phyloP scores from a whole-genome alignment of 495 filamentous ascomycete species.

The Chaetomium tenue region DNA sequence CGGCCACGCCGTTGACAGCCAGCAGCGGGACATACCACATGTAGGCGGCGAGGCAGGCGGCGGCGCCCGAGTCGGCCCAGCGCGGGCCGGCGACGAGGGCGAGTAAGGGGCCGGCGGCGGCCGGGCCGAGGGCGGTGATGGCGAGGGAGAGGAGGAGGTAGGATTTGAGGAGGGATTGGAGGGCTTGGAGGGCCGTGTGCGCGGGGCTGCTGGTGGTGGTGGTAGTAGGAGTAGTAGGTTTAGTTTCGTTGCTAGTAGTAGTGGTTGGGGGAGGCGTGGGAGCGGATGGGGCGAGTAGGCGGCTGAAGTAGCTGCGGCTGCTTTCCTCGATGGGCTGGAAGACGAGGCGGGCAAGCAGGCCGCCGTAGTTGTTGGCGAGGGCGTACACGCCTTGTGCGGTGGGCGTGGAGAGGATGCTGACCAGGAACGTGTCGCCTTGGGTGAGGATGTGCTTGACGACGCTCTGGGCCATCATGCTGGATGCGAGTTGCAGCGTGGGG shows the following conservation, averaged over 20 bases:
- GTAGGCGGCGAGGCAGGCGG: slow-evolving; percentile 67
- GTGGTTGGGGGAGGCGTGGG: neutral
- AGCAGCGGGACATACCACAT: slow-evolving; percentile 91
- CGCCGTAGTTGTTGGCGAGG: slow-evolving; percentile 90
- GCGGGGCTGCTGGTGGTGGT: slow-evolving; percentile 29
- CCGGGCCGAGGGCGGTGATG: slow-evolving; percentile 65
- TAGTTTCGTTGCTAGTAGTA: slow-evolving; percentile 16
- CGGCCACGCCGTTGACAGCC: slow-evolving; percentile 85
- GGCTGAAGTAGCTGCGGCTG: slow-evolving; percentile 80
- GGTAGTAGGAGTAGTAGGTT: too few relatives aligned
- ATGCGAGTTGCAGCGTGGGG: slow-evolving; percentile 64
- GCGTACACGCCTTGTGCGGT: slow-evolving; percentile 90
- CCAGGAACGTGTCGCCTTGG: slow-evolving; percentile 86
- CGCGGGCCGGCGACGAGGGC: slow-evolving; percentile 66
- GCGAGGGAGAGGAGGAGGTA: slow-evolving; percentile 70
- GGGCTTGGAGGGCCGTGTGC: slow-evolving; percentile 53
- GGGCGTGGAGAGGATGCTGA: slow-evolving; percentile 70
- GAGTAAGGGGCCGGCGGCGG: slow-evolving; percentile 68
- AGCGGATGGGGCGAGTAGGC: slow-evolving; percentile 49
- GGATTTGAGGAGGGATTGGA: slow-evolving; percentile 55
- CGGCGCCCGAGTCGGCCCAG: slow-evolving; percentile 68
- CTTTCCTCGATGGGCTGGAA: slow-evolving; percentile 96
- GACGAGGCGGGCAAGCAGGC: slow-evolving; percentile 80
- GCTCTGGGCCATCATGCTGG: slow-evolving; percentile 80
- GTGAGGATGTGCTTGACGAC: slow-evolving; percentile 88